Evolutionary conservation across 768 basidiomycete species (phyloP), one percentile per base, ranked within the genome.

Genomic region (Cantharellus cinnabarinus): DNA sequence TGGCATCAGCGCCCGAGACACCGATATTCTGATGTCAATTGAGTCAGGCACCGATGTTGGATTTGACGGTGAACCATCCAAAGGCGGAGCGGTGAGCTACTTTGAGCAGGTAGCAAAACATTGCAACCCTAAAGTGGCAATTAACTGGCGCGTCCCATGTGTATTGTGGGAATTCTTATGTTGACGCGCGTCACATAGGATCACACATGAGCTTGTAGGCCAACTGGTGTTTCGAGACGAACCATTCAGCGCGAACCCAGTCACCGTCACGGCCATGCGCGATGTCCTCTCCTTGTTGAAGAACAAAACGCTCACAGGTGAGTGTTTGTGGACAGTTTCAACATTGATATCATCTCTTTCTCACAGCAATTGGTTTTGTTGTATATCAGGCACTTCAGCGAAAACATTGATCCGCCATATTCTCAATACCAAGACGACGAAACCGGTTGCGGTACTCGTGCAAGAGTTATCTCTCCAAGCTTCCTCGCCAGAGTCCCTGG

Each of bases 171-270:
- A 10, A 37, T 14, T 39, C 5, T 39, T 50, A 10, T 34, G 29
- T 40, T 41, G 41, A 10, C 51, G 29, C 58, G 4, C 34, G 15
- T 38, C 5, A 62, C 38, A 29, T 65, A 94, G 91, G 90, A 78
- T 97, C 70, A 80, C 81, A 2, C 87, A 98, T 61, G 88, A 93
- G 61, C 74, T 95, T 0, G 71, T 93, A 2, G 89, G 89, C 0
- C 83, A 85, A 63, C 74, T 97, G 2, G 72, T 82, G 1, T 74
- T 75, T 39, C 76, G 78, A 48, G 73, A 77, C 52, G 73, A 75
- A 20, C 76, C 79, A 41, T 79, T 82, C 67, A 67, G 68, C 42
- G 73, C 79, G 4, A 83, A 83, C 58, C 74, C 80, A 0, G 65
- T 95, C 5, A 74, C 81, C 3, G 70, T 75, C 0, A 69, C 67